Evolutionary conservation across 2,329 filamentous ascomycete species (phyloP).

Genomic region (Aureobasidium sp.): DNA sequence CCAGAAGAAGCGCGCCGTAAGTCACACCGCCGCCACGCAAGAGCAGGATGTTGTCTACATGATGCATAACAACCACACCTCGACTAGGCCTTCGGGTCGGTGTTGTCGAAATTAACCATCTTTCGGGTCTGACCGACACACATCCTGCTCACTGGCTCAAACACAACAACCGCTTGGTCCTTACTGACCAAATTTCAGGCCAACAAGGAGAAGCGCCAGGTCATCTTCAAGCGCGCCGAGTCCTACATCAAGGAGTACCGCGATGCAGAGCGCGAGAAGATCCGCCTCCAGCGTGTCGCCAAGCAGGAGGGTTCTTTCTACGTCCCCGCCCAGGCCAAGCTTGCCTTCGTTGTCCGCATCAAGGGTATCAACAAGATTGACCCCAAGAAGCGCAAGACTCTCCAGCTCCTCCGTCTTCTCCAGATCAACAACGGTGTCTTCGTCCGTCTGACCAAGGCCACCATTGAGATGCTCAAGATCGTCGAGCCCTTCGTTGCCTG

Average conservation of each 20-base stretch:
- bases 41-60: conserved; percentile 57
- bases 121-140: conserved; percentile 84
- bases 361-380: conserved; percentile 99
- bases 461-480: conserved; percentile 92
- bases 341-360: conserved; percentile 98
- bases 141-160: conserved; percentile 3
- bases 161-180: background rate
- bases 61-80: conserved; percentile 67
- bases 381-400: conserved; percentile 99
- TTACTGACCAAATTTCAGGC: conserved; percentile 52
- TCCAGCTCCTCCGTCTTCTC: conserved; percentile 97
- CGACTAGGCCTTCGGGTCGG: conserved; percentile 90
- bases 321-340: conserved; percentile 88
- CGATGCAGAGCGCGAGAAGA: conserved; percentile 95
- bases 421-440: conserved; percentile 99
- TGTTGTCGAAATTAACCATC: conserved; percentile 99
- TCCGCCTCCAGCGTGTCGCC: conserved; percentile 81
- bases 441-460: conserved; percentile 95
- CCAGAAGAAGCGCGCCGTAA: conserved; percentile 85
- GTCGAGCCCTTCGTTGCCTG: conserved; percentile 99
- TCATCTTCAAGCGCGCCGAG: conserved; percentile 99
- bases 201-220: conserved; percentile 96
- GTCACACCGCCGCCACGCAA: conserved; percentile 34
- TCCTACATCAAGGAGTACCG: conserved; percentile 99
- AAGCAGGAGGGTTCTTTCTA: conserved; percentile 92